These are phyloP conservation scores for Taiwanofungus camphoratus DNA, from an alignment of 1,284 basidiomycete species.

Conservation along the genomic window DNA sequence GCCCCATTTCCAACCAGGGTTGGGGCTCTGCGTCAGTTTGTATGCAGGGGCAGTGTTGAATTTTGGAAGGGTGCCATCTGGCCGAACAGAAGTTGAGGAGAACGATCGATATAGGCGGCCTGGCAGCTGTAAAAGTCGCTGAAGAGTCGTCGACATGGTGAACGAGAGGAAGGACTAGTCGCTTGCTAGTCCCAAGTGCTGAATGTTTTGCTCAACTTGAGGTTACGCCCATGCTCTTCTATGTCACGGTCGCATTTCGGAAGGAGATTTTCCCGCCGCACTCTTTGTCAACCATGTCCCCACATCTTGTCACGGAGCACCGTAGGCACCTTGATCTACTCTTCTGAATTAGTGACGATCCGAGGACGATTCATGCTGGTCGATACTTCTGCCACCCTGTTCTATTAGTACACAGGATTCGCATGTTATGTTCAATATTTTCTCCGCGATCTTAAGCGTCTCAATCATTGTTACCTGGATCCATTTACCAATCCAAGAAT, in stretches of 20 bases:
- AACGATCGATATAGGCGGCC: no score
- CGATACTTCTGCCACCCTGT: slow-evolving; percentile 3
- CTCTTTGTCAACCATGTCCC: neutral
- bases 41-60: slow-evolving; percentile 35
- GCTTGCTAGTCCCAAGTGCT: no score
- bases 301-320: no score
- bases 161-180: neutral
- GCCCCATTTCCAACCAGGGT: slow-evolving; percentile 51
- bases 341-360: no score
- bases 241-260: slow-evolving; percentile 3
- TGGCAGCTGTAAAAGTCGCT: slow-evolving; percentile 4
- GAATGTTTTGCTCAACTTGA: no score
- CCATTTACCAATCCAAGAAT: no score
- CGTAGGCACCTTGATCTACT: neutral
- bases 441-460: no score
- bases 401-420: no score
- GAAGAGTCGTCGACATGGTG: slow-evolving; percentile 3
- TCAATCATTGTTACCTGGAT: no score
- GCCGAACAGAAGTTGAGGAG: neutral
- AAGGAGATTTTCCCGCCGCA: slow-evolving; percentile 1
- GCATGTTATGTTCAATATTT: no score
- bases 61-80: slow-evolving; percentile 11
- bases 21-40: slow-evolving; percentile 40
- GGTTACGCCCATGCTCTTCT: no score
- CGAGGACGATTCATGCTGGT: no score